Evolutionary conservation across 2,329 filamentous ascomycete genomes (phyloP), one percentile per base, ranked within the genome.

Genomic region (Pseudocercospora pini-densiflorae): DNA sequence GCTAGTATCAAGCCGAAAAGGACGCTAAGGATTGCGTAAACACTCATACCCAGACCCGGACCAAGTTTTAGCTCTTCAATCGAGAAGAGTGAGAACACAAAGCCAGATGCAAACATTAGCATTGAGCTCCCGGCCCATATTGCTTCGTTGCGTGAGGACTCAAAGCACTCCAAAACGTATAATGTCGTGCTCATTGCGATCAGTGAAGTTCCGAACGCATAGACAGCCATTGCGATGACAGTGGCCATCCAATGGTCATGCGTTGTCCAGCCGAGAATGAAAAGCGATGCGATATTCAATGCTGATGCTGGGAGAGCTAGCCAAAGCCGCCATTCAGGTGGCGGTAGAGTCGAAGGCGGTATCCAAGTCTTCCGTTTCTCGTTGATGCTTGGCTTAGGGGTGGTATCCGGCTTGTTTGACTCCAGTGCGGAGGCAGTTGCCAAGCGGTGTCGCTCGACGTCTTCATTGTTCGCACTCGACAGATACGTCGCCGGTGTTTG

Each of bases 61-160:
- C 77, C 79, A 5, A 82, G 68, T 1, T 71, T 61, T 54, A 80
- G 80, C 74, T 81, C 67, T 12, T 64, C 86, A 0, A 89, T 76
- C 0, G 86, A 85, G 68, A 89, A 89, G 0, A 90, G 74, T 0
- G 87, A 87, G 63, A 90, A 90, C 0, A 80, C 84, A 1, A 83
- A 85, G 0, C 85, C 85, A 8, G 89, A 80, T 0, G 77, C 74
- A 68, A 88, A 89, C 29, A 87, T 77, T 1, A 85, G 77, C 19
- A 89, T 77, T 1, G 83, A 82, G 65, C 87, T 88, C 1, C 87
- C 87, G 8, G 83, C 86, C 43, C 85, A 77, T 0, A 86, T 85
- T 67, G 84, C 87, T 0, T 86, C 86, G 0, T 86, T 82, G 6
- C 84, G 81, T 5, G 78, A 78, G 0, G 83, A 80, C 5, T 83